phyloP scores from a whole-genome alignment of 257 asterid species.

The Plantago elongata region DNA sequence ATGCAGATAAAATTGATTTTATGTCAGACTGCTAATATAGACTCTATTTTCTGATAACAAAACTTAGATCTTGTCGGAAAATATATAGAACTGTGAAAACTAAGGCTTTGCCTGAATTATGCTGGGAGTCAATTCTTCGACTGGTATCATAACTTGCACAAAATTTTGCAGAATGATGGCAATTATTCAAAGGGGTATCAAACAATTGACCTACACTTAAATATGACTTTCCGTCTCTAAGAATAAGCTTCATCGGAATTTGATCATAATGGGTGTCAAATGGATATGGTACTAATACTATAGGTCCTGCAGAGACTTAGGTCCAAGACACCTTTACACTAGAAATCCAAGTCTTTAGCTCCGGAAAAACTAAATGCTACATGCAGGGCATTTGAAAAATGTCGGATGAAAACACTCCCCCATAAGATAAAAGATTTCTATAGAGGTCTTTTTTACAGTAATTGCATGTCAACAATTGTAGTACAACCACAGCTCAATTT shows the following conservation, averaged over 20 bases:
- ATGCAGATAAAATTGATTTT: conserved; percentile 11
- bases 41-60: conserved; percentile 14
- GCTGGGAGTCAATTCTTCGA: background rate
- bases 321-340: background rate
- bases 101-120: too few species aligned
- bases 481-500: background rate
- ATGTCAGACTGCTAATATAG: conserved; percentile 23
- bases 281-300: background rate
- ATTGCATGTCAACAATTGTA: background rate
- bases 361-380: background rate
- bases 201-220: conserved; percentile 4
- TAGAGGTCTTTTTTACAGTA: too few species aligned
- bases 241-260: background rate
- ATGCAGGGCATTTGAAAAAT: too few species aligned
- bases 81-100: too few species aligned
- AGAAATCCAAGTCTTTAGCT: conserved; percentile 7
- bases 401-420: too few species aligned
- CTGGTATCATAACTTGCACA: conserved; percentile 3
- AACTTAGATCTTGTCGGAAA: background rate
- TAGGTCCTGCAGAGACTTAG: background rate
- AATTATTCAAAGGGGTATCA: conserved; percentile 12
- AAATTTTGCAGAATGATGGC: conserved; percentile 1
- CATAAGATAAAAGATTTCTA: too few species aligned
- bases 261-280: background rate
- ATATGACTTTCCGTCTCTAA: conserved; percentile 5